Percentiles rank a stretch among this genome's conserved stretches.
Conservation (phyloP, 352 stramenopile species). For the Globisporangium solare region DNA sequence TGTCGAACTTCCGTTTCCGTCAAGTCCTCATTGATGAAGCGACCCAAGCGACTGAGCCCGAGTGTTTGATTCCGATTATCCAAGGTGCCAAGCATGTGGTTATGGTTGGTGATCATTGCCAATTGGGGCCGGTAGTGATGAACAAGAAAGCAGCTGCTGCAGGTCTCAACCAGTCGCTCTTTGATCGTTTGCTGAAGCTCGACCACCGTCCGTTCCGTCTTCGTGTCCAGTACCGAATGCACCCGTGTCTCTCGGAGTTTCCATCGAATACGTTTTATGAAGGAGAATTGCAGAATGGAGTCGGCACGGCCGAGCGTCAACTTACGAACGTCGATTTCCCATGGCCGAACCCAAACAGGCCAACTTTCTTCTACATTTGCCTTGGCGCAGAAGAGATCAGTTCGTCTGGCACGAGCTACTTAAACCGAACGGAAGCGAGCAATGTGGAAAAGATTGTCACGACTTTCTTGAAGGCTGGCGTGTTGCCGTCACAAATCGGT, state of each 20-base stretch:
- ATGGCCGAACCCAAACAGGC: conserved; percentile 96
- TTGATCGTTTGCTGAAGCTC: conserved; percentile 96
- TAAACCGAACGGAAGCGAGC: conserved; percentile 98
- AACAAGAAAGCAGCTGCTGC: conserved; percentile 98
- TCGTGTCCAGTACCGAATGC: conserved; percentile 99
- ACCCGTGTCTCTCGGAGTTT: conserved; percentile 98
- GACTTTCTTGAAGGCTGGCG: conserved; percentile 92
- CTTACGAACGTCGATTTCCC: conserved; percentile 91
- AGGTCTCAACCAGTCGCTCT: conserved; percentile 96
- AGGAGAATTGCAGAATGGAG: conserved; percentile 97
- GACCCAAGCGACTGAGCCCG: conserved; percentile 98
- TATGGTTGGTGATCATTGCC: conserved; percentile 98
- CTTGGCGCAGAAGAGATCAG: conserved; percentile 97
- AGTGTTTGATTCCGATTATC: conserved; percentile 98
- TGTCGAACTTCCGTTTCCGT: conserved; percentile 98
- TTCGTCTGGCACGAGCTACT: conserved; percentile 96
- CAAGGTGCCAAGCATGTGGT: conserved; percentile 98
- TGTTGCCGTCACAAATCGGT: conserved; percentile 90
- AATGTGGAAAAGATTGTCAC: conserved; percentile 99
- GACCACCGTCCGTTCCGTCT: conserved; percentile 96
- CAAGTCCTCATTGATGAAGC: conserved; percentile 99
- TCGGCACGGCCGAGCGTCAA: conserved; percentile 93
- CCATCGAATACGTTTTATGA: conserved; percentile 99
- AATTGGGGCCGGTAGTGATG: conserved; percentile 98
- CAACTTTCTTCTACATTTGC: conserved; percentile 98